These are phyloP conservation scores for Primulina eburnea DNA, from an alignment of 257 asterid genomes.

Conservation along the genomic window DNA sequence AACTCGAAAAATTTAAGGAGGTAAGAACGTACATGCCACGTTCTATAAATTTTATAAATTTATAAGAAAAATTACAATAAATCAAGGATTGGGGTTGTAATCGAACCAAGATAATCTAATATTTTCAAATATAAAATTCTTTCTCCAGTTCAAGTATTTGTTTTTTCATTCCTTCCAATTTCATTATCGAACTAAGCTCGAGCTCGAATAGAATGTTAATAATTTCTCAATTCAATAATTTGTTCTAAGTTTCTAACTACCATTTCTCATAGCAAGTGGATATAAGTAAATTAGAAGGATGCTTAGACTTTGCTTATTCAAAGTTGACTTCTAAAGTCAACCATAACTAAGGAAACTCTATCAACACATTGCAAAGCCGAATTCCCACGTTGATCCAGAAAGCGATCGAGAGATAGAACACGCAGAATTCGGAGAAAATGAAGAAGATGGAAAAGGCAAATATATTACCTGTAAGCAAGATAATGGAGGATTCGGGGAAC, in stretches of 20 bases:
- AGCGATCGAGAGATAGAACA: neutral
- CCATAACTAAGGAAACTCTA: slow-evolving; percentile 15
- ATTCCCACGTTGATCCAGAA: slow-evolving; percentile 8
- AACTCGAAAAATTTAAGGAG: too few relatives aligned
- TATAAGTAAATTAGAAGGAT: neutral
- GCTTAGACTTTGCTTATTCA: neutral
- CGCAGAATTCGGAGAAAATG: neutral
- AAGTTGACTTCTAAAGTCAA: slow-evolving; percentile 33
- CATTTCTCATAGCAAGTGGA: neutral
- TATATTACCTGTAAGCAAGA: slow-evolving; percentile 78
- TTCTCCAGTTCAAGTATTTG: too few relatives aligned
- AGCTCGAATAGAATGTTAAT: neutral
- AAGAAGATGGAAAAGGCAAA: neutral
- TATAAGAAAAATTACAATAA: too few relatives aligned
- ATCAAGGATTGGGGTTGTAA: too few relatives aligned
- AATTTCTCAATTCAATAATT: neutral
- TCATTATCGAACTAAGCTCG: neutral
- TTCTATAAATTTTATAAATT: too few relatives aligned
- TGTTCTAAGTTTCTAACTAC: neutral
- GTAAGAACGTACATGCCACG: too few relatives aligned
- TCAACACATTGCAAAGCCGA: neutral
- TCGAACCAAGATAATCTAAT: too few relatives aligned
- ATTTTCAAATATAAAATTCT: too few relatives aligned
- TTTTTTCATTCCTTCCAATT: too few relatives aligned
- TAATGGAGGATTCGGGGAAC: slow-evolving; percentile 72